phyloP scores from a whole-genome alignment of 2,329 filamentous ascomycete genomes.

The Tolypocladium inflatum region DNA sequence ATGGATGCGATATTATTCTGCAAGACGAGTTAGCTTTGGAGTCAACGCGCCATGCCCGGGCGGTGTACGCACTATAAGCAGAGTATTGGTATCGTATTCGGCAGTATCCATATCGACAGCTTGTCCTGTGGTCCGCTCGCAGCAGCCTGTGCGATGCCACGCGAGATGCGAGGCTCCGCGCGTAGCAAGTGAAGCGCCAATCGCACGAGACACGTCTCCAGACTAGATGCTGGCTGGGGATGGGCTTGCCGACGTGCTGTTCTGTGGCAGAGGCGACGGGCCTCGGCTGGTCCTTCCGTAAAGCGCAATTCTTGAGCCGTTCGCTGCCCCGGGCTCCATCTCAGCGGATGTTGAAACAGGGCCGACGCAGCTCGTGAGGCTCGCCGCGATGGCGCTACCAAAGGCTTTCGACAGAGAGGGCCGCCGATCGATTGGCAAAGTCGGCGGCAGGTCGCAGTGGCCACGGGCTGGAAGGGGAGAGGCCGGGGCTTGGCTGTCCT shows the following conservation, averaged over 20 bases:
- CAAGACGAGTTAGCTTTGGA: conserved; percentile 5
- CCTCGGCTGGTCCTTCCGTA: conserved; percentile 9
- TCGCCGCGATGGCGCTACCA: background rate
- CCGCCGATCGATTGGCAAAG: conserved; percentile 1
- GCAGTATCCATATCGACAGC: conserved; percentile 51
- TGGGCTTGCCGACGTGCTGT: background rate
- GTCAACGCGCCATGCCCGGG: background rate
- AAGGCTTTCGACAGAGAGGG: background rate
- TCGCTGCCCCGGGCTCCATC: conserved; percentile 25
- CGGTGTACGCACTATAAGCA: conserved; percentile 41
- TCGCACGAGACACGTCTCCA: background rate
- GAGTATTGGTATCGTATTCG: conserved; percentile 53
- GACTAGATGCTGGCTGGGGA: background rate
- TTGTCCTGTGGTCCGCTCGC: conserved; percentile 5
- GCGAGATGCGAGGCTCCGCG: background rate
- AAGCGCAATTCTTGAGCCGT: conserved; percentile 1
- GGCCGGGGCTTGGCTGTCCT: background rate
- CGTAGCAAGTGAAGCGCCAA: conserved; percentile 4
- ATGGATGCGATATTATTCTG: conserved; percentile 50
- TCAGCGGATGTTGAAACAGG: conserved; percentile 19
- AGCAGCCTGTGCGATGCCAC: conserved; percentile 1
- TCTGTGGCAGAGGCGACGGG: conserved; percentile 4
- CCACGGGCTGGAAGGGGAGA: background rate
- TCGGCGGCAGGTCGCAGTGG: background rate
- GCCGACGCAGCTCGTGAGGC: conserved; percentile 6